phyloP scores from a whole-genome alignment of 2,329 filamentous ascomycete species.

The Coleophoma eucalyptorum region DNA sequence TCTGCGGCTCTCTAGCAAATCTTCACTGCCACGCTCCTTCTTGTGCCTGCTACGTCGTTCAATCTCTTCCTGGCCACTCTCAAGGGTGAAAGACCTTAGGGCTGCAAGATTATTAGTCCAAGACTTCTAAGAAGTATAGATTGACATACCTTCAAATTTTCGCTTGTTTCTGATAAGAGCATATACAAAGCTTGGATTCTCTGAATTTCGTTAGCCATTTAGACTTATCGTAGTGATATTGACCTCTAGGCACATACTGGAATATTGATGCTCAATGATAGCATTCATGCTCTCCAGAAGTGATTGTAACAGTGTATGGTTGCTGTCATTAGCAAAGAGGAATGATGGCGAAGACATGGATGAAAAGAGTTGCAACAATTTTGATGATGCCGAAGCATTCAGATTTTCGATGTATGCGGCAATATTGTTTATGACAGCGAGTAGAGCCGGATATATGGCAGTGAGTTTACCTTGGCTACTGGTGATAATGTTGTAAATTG shows the following conservation, averaged over 20 bases:
- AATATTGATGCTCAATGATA: constrained; percentile 84
- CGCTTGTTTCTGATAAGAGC: constrained; percentile 75
- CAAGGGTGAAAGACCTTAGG: constrained; percentile 81
- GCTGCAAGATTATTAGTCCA: constrained; percentile 34
- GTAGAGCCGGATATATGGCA: constrained; percentile 84
- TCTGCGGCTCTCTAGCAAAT: constrained; percentile 36
- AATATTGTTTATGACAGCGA: constrained; percentile 92
- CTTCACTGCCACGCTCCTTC: constrained; percentile 58
- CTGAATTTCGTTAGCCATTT: constrained; percentile 25
- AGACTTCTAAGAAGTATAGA: not conserved
- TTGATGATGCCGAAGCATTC: constrained; percentile 70
- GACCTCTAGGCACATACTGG: constrained; percentile 47
- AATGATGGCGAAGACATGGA: constrained; percentile 95
- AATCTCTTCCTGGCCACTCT: constrained; percentile 88
- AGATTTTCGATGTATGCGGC: constrained; percentile 79
- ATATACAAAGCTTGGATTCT: constrained; percentile 79
- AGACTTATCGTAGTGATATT: not conserved
- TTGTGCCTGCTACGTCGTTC: constrained; percentile 70
- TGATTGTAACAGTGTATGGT: constrained; percentile 76
- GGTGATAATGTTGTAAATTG: constrained; percentile 88
- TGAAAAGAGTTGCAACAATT: constrained; percentile 80
- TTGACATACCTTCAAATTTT: constrained; percentile 59
- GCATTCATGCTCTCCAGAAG: constrained; percentile 86
- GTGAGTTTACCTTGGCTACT: constrained; percentile 86
- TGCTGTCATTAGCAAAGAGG: constrained; percentile 85